Percentiles rank a stretch among this genome's conserved stretches.
Evolutionary conservation across 176 grass and related monocot species (phyloP).

Genomic region (Themeda triandra): DNA sequence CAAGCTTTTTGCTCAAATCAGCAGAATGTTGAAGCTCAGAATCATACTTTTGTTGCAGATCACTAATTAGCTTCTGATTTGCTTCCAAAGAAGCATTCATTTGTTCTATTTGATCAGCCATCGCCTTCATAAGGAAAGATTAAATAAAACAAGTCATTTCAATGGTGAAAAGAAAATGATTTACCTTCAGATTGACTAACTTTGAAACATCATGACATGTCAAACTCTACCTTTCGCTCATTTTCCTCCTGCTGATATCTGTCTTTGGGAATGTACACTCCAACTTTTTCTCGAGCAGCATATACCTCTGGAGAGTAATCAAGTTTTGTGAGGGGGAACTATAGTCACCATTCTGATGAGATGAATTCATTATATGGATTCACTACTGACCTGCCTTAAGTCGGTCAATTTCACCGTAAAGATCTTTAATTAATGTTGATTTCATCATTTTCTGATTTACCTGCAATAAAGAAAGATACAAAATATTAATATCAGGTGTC

Average conservation of each 20-base stretch:
- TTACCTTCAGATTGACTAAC: neutral
- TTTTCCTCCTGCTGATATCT: slow-evolving; percentile 85
- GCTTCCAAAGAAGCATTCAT: slow-evolving; percentile 60
- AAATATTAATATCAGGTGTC: neutral
- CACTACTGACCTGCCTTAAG: slow-evolving; percentile 83
- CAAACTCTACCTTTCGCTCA: slow-evolving; percentile 80
- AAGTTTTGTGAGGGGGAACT: slow-evolving; percentile 2
- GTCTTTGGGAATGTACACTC: slow-evolving; percentile 96
- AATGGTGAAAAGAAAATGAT: neutral
- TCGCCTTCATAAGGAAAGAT: slow-evolving; percentile 54
- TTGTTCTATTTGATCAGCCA: slow-evolving; percentile 87
- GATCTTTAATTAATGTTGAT: slow-evolving; percentile 97
- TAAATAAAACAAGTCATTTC: slow-evolving; percentile 13
- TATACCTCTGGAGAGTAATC: slow-evolving; percentile 74
- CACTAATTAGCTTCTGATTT: slow-evolving; percentile 76
- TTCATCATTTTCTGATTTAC: slow-evolving; percentile 99
- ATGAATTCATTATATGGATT: neutral
- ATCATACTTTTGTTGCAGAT: slow-evolving; percentile 75
- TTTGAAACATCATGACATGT: slow-evolving; percentile 5
- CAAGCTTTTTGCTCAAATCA: slow-evolving; percentile 70
- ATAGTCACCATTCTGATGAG: slow-evolving; percentile 6
- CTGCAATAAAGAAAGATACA: slow-evolving; percentile 33
- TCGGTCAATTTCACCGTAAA: slow-evolving; percentile 92
- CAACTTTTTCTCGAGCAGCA: slow-evolving; percentile 92
- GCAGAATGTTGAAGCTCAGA: slow-evolving; percentile 63